These are phyloP conservation scores for Collybiopsis confluens DNA, from an alignment of 768 basidiomycete species.

Conservation along the genomic window DNA sequence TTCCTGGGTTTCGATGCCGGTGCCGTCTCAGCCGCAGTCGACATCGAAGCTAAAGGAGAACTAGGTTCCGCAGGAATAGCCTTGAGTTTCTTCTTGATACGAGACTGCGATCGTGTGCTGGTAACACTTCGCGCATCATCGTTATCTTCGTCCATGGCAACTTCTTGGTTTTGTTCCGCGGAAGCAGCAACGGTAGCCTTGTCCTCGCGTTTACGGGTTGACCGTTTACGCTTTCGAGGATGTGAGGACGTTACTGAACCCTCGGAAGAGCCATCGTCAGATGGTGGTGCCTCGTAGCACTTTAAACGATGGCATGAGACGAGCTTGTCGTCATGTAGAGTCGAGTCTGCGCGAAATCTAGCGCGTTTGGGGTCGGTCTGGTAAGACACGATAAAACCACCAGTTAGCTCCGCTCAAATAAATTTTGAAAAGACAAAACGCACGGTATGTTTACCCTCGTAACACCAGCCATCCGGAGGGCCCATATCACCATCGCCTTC, in stretches of 20 bases:
- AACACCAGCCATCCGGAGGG: conserved; percentile 85
- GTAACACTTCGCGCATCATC: conserved; percentile 12
- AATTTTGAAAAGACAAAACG: conserved; percentile 18
- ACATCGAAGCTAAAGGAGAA: conserved; percentile 2
- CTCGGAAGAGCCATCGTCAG: conserved; percentile 16
- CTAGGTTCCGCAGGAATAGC: neutral
- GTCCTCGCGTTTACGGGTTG: conserved; percentile 20
- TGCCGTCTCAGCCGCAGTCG: conserved; percentile 4
- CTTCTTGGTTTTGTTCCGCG: neutral
- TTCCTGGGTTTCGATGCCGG: conserved; percentile 15
- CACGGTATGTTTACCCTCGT: conserved; percentile 77
- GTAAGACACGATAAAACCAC: conserved; percentile 2
- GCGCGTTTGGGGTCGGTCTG: conserved; percentile 75
- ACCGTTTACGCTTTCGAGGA: conserved; percentile 10
- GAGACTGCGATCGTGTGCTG: conserved; percentile 13
- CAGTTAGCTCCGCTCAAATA: neutral
- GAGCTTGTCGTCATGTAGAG: conserved; percentile 63
- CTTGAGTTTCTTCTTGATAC: conserved; percentile 2
- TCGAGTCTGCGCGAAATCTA: conserved; percentile 74
- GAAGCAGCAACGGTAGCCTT: neutral
- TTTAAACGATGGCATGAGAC: conserved; percentile 51
- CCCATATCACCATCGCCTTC: conserved; percentile 79
- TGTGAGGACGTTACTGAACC: conserved; percentile 17
- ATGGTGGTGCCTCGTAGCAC: conserved; percentile 43
- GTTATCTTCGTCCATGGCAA: conserved; percentile 7